These are phyloP conservation scores for Apiotrichum akiyoshidainum DNA, from an alignment of 1,284 basidiomycete genomes.

Conservation along the genomic window DNA sequence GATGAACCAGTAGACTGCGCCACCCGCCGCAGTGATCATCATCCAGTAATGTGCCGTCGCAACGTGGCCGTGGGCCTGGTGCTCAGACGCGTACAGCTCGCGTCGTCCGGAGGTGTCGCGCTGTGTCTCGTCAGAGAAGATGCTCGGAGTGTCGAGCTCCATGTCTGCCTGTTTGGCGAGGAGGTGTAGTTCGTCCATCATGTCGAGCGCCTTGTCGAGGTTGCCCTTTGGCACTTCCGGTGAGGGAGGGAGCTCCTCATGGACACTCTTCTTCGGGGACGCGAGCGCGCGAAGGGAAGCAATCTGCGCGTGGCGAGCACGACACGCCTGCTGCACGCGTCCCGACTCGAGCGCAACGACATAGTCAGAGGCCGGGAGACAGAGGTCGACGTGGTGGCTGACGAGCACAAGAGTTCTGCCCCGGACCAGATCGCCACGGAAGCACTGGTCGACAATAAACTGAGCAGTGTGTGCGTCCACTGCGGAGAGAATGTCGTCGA, in stretches of 20 bases:
- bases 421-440: constrained; percentile 57
- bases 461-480: constrained; percentile 51
- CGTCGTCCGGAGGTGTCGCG: constrained; percentile 7
- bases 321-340: constrained; percentile 34
- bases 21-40: constrained; percentile 44
- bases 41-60: constrained; percentile 37
- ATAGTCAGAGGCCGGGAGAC: constrained; percentile 38
- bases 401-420: constrained; percentile 69
- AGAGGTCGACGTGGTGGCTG: constrained; percentile 65
- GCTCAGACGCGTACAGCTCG: constrained; percentile 65
- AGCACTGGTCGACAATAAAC: constrained; percentile 42
- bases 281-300: constrained; percentile 14
- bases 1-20: constrained; percentile 46
- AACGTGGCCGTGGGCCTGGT: constrained; percentile 58
- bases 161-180: background rate
- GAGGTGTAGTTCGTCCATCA: background rate
- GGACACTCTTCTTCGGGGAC: constrained; percentile 4
- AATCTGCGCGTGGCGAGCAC: constrained; percentile 19
- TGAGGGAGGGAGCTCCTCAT: constrained; percentile 2
- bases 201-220: background rate
- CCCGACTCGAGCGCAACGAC: constrained; percentile 60
- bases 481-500: constrained; percentile 49
- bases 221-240: background rate
- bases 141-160: background rate
- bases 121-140: background rate